phyloP scores from a whole-genome alignment of 1,139 yeast genomes.

The Sugiyamaella paludigena region DNA sequence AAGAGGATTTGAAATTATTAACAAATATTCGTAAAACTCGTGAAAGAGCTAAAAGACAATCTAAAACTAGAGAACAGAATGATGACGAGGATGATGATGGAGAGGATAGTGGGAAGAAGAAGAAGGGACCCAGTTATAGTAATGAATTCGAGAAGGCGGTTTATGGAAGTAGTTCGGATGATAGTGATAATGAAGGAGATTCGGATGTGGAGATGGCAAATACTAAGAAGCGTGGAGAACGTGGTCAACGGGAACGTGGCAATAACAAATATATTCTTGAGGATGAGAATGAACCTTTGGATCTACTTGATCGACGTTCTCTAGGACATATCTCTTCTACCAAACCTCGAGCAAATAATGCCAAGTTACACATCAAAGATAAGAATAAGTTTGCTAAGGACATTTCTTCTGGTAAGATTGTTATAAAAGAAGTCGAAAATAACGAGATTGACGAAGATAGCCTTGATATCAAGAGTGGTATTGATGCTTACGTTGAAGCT shows the following conservation, averaged over 20 bases:
- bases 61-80: slow-evolving; percentile 42
- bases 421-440: slow-evolving; percentile 38
- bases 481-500: slow-evolving; percentile 91
- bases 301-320: slow-evolving; percentile 80
- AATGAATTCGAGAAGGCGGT: slow-evolving; percentile 86
- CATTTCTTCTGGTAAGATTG: slow-evolving; percentile 40
- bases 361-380: slow-evolving; percentile 42
- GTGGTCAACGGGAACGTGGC: slow-evolving; percentile 20
- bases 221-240: slow-evolving; percentile 36
- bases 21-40: slow-evolving; percentile 81
- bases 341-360: slow-evolving; percentile 53
- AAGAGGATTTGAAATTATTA: slow-evolving; percentile 76
- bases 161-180: slow-evolving; percentile 43
- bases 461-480: slow-evolving; percentile 49
- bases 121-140: slow-evolving; percentile 46
- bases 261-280: slow-evolving; percentile 64
- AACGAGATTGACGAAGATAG: slow-evolving; percentile 42
- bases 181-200: slow-evolving; percentile 41
- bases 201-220: slow-evolving; percentile 28
- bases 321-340: slow-evolving; percentile 85
- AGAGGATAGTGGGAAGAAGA: slow-evolving; percentile 4
- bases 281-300: slow-evolving; percentile 78
- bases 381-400: slow-evolving; percentile 52
- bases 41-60: slow-evolving; percentile 78
- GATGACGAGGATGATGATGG: slow-evolving; percentile 26